phyloP scores from a whole-genome alignment of 1,284 basidiomycete genomes.

The Rhizoctonia solani region DNA sequence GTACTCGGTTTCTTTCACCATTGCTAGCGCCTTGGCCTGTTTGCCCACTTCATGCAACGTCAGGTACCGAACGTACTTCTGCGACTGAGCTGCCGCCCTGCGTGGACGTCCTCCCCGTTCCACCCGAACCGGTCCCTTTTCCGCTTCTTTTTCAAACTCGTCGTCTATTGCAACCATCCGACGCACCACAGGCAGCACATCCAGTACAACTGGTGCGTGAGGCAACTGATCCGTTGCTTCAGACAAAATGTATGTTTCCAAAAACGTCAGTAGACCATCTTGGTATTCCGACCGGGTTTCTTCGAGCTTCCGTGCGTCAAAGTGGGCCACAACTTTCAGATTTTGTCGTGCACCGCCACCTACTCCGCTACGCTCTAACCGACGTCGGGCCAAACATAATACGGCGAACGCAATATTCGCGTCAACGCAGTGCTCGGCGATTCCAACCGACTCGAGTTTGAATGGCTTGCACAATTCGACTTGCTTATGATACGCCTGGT shows the following conservation, averaged over 20 bases:
- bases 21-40: background rate
- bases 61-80: slow-evolving; percentile 35
- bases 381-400: slow-evolving; percentile 54
- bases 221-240: slow-evolving; percentile 49
- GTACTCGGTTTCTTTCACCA: slow-evolving; percentile 11
- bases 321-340: slow-evolving; percentile 14
- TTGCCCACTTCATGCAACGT: slow-evolving; percentile 4
- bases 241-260: slow-evolving; percentile 48
- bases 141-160: slow-evolving; percentile 38
- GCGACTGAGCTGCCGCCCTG: slow-evolving; percentile 7
- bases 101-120: background rate
- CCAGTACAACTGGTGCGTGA: slow-evolving; percentile 57
- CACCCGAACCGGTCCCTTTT: slow-evolving; percentile 44
- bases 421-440: slow-evolving; percentile 51
- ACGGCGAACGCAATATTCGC: slow-evolving; percentile 54
- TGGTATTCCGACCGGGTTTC: slow-evolving; percentile 54
- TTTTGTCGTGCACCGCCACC: slow-evolving; percentile 20
- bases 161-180: slow-evolving; percentile 74
- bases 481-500: slow-evolving; percentile 57
- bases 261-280: slow-evolving; percentile 50
- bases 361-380: slow-evolving; percentile 43
- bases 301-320: slow-evolving; percentile 39
- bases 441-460: slow-evolving; percentile 41
- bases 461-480: slow-evolving; percentile 51
- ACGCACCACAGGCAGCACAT: slow-evolving; percentile 73